Evolutionary conservation across 305 asterid genomes (phyloP), one percentile per base, ranked within the genome.

Genomic region (Solanum hybrid): DNA sequence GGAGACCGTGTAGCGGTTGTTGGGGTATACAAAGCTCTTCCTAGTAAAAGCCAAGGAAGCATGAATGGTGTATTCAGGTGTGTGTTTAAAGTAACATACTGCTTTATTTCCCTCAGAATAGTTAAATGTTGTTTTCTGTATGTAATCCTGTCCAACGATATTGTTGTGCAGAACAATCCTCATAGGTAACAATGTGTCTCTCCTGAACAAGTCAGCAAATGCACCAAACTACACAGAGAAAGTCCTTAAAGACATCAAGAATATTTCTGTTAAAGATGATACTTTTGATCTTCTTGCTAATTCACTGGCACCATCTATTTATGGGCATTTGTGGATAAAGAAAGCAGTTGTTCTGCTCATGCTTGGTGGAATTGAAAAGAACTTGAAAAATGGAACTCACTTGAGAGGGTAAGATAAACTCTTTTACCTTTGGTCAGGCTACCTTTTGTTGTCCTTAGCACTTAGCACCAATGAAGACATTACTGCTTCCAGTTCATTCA

Each of bases 51-150:
- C 93, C 95, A 95, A 91, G 99, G 99, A 87, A 88, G 98, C 88
- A 95, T 97, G 91, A 97, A 97, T 93, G 99, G 99, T 89, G 98
- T 96, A 88, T 96, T 97, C 97, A 97, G 99, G 99, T 97, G 22
- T 85, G 90, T 78, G 76, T 42, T 38, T 19, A 76, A 85, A 84
- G 56, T 22, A 56, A 36, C 38, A 75, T 87, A 51, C 22, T 88
- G 77, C 37, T 11, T 82, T 79, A 35, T 1, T 42, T n/a, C 78
- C 51, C 86, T 64, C 29, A 42, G 66, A 72, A n/a, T 81, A 34
- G 36, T 40, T 78, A 35, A 27, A 37, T 29, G 73, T 76, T 86
- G 77, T 40, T 26, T 31, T 45, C 85, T 51, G 19, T 82, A 19
- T 71, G 34, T 73, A 72, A 72, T 31, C 82, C 86, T 34, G 4